Evolutionary conservation across 805 yeast species (phyloP).

Genomic region (Saccharomycopsis amapae): DNA sequence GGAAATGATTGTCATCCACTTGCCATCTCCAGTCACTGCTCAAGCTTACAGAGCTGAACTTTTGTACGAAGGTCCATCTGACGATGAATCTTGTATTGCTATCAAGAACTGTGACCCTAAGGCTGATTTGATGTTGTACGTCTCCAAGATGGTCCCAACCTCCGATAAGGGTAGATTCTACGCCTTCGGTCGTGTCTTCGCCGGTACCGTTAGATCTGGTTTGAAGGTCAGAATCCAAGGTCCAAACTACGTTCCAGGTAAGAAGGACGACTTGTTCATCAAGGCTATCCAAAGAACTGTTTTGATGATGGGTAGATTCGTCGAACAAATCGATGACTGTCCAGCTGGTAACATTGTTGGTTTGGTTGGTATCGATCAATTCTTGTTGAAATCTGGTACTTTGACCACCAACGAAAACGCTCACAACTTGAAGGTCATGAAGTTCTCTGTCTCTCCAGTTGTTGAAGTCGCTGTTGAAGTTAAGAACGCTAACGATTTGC

Average conservation of each 20-base stretch:
- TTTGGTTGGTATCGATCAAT: conserved; percentile 99
- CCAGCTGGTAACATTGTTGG: conserved; percentile 99
- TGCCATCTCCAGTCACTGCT: conserved; percentile 99
- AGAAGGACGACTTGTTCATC: conserved; percentile 94
- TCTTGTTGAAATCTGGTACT: conserved; percentile 99
- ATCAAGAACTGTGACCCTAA: conserved; percentile 98
- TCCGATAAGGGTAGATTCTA: conserved; percentile 99
- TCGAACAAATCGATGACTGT: conserved; percentile 97
- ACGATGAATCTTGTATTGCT: conserved; percentile 83
- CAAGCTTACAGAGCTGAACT: conserved; percentile 99
- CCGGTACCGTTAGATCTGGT: conserved; percentile 99
- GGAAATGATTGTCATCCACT: conserved; percentile 97
- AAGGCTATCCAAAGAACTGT: conserved; percentile 99
- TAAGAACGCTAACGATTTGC: conserved; percentile 98
- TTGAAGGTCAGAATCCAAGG: conserved; percentile 99
- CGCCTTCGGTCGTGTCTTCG: conserved; percentile 99
- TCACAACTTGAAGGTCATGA: conserved; percentile 99
- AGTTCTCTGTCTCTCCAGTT: conserved; percentile 99
- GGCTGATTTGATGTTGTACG: conserved; percentile 98
- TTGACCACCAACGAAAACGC: conserved; percentile 93
- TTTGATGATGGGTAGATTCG: conserved; percentile 98
- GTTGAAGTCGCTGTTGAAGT: conserved; percentile 99
- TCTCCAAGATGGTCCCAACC: conserved; percentile 99
- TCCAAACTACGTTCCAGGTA: conserved; percentile 98
- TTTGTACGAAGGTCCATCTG: conserved; percentile 97